A percentile compares a stretch with the other conserved stretches of the same genome.
These are phyloP conservation scores for Stentor coeruleus DNA, from an alignment of 73 alveolate species.

Conservation along the genomic window DNA sequence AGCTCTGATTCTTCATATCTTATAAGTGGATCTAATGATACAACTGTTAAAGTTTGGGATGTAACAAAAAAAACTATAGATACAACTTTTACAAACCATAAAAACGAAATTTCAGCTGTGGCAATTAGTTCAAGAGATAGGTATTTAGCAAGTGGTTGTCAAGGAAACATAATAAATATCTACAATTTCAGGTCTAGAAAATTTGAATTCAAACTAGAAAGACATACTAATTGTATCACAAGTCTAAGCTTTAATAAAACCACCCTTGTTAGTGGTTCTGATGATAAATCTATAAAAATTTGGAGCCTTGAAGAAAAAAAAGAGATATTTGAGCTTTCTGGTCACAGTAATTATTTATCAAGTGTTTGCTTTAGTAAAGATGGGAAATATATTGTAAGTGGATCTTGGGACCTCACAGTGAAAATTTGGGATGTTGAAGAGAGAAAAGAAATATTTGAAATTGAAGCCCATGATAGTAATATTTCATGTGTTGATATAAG, in stretches of 20 bases:
- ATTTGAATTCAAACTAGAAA: neutral
- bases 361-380: too few species aligned
- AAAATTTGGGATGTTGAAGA: too few species aligned
- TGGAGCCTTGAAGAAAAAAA: neutral
- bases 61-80: neutral
- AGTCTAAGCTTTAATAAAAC: neutral
- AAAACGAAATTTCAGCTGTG: neutral
- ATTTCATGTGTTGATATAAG: too few species aligned
- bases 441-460: too few species aligned
- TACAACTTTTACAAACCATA: neutral
- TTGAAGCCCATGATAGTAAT: too few species aligned
- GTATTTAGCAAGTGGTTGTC: neutral
- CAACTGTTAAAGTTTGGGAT: too few species aligned
- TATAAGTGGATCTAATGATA: too few species aligned
- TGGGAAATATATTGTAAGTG: too few species aligned
- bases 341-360: too few species aligned
- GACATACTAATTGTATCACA: neutral
- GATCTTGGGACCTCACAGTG: too few species aligned
- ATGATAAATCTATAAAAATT: neutral
- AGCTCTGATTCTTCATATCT: neutral
- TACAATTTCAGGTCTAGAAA: neutral
- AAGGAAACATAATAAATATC: neutral
- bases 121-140: neutral
- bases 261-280: neutral
- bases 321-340: neutral